These are phyloP conservation scores for Suillus paluster DNA, from an alignment of 768 basidiomycete species.

Conservation along the genomic window DNA sequence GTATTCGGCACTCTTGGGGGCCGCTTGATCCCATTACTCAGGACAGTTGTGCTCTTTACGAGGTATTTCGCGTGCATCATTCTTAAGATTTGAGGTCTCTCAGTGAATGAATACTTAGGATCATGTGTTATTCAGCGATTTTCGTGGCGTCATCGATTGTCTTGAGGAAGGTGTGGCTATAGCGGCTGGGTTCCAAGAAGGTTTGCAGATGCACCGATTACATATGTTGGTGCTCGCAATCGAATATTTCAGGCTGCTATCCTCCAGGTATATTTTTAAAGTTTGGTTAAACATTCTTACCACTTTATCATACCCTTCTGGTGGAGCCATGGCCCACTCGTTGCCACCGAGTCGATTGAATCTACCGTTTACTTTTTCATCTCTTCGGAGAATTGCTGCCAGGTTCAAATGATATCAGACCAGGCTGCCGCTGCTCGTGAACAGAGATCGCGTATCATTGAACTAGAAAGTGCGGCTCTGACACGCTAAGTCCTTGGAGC, in stretches of 20 bases:
- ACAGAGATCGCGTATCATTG: background rate
- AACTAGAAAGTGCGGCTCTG: constrained; percentile 31
- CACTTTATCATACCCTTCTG: background rate
- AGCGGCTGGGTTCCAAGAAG: no score
- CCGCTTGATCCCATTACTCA: no score
- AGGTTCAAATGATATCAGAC: constrained; percentile 33
- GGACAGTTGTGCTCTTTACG: no score
- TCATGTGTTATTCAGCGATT: no score
- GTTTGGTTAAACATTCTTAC: background rate
- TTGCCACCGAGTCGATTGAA: constrained; percentile 26
- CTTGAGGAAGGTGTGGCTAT: no score
- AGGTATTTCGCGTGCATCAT: no score
- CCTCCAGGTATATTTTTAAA: constrained; percentile 20
- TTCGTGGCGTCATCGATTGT: no score
- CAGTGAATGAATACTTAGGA: no score
- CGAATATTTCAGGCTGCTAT: constrained; percentile 24
- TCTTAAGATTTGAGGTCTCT: no score
- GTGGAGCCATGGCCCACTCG: constrained; percentile 33
- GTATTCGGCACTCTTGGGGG: no score
- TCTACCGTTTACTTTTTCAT: constrained; percentile 28
- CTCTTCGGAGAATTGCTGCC: constrained; percentile 32
- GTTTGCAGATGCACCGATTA: no score
- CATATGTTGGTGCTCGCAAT: background rate
- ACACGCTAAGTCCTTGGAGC: constrained; percentile 33
- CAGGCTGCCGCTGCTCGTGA: constrained; percentile 12